Conservation (phyloP, 1,284 basidiomycete genomes). For the Testicularia cyperi region DNA sequence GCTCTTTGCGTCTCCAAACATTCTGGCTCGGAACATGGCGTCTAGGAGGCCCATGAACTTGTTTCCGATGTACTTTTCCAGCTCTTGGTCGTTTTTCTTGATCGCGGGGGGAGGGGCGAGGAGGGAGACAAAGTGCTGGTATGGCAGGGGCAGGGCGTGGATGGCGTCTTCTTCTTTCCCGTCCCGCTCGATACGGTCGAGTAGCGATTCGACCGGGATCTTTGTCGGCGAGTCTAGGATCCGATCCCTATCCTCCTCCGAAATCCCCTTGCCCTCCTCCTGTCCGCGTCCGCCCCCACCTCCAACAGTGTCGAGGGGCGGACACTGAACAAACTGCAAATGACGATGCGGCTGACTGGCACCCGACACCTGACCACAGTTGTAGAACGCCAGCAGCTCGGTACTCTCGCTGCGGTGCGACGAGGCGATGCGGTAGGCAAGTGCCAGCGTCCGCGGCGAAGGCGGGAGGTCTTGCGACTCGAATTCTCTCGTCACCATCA, state of each 20-base stretch:
- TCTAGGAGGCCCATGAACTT: conserved; percentile 52
- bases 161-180: conserved; percentile 49
- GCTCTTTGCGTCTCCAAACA: conserved; percentile 5
- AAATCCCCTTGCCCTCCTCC: neutral
- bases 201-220: conserved; percentile 48
- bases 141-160: conserved; percentile 50
- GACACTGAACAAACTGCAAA: conserved; percentile 52
- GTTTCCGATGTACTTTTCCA: conserved; percentile 44
- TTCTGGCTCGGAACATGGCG: conserved; percentile 44
- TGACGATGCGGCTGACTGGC: conserved; percentile 56
- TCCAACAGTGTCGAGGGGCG: conserved; percentile 11
- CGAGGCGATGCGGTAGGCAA: conserved; percentile 44
- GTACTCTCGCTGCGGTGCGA: conserved; percentile 10
- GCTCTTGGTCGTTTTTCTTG: conserved; percentile 1
- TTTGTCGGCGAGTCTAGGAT: conserved; percentile 18
- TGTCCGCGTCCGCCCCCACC: conserved; percentile 3
- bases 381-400: conserved; percentile 55
- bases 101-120: conserved; percentile 19
- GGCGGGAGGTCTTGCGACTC: conserved; percentile 53
- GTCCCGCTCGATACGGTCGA: conserved; percentile 48
- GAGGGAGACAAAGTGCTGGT: conserved; percentile 57
- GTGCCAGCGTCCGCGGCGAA: conserved; percentile 37
- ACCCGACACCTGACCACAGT: conserved; percentile 51
- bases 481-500: conserved; percentile 53
- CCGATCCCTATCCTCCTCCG: conserved; percentile 17